phyloP scores from a whole-genome alignment of 306 rosid species.

The Ormosia semicastrata region DNA sequence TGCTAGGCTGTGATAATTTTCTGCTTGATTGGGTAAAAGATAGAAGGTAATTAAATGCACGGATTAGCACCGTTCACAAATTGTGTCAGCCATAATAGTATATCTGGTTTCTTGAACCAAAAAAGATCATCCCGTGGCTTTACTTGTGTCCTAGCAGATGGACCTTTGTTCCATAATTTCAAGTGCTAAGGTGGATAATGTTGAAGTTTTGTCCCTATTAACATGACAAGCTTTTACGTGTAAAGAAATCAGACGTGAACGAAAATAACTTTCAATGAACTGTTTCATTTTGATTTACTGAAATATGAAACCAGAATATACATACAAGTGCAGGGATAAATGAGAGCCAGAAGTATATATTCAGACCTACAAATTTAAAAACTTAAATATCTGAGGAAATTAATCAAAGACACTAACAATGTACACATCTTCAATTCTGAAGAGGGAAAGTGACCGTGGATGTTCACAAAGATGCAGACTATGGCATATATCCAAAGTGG shows the following conservation, averaged over 20 bases:
- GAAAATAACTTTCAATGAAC: neutral
- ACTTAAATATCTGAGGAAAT: constrained; percentile 24
- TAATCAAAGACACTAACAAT: constrained; percentile 2
- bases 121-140: constrained; percentile 87
- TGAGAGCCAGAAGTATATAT: constrained; percentile 96
- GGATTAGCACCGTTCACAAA: constrained; percentile 48
- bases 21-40: too few relatives aligned
- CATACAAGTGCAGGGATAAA: constrained; percentile 94
- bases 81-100: constrained; percentile 74
- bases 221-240: constrained; percentile 77
- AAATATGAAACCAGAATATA: constrained; percentile 23
- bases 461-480: constrained; percentile 77
- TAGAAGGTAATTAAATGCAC: too few relatives aligned
- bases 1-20: neutral
- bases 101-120: constrained; percentile 89
- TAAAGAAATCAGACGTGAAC: constrained; percentile 28
- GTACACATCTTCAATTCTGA: neutral
- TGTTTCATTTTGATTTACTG: constrained; percentile 9
- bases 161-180: constrained; percentile 70
- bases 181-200: constrained; percentile 89
- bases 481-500: constrained; percentile 93
- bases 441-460: constrained; percentile 61
- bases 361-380: constrained; percentile 59
- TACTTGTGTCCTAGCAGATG: constrained; percentile 61
- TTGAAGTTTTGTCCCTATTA: constrained; percentile 95